phyloP scores from a whole-genome alignment of 495 filamentous ascomycete species.

The Durotheca rogersii region DNA sequence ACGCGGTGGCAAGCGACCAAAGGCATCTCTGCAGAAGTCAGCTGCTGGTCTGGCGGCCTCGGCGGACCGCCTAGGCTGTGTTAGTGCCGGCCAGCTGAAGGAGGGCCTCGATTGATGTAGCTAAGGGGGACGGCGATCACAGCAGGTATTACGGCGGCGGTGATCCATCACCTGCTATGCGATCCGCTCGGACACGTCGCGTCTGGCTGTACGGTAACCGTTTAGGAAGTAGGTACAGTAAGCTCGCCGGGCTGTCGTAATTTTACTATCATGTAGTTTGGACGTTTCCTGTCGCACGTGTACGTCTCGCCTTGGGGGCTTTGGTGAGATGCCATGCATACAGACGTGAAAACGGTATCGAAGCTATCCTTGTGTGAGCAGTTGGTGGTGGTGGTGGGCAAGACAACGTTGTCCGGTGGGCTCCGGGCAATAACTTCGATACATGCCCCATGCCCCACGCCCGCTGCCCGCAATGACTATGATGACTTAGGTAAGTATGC shows the following conservation, averaged over 20 bases:
- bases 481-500: background rate
- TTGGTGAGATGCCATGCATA: too few relatives aligned
- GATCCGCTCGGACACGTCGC: background rate
- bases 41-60: conserved; percentile 7
- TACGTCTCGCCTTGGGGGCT: too few relatives aligned
- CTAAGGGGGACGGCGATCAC: conserved; percentile 8
- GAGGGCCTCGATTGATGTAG: conserved; percentile 17
- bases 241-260: background rate
- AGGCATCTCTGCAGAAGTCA: conserved; percentile 7
- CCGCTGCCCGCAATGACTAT: too few relatives aligned
- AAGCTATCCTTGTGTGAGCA: too few relatives aligned
- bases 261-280: conserved; percentile 1
- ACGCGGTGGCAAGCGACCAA: conserved; percentile 4
- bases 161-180: conserved; percentile 1
- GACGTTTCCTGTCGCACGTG: too few relatives aligned
- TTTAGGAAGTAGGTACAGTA: conserved; percentile 1
- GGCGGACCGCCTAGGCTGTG: background rate
- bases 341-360: background rate
- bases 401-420: background rate
- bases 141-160: background rate
- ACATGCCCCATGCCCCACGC: too few relatives aligned
- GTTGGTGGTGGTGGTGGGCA: background rate
- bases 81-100: conserved; percentile 21
- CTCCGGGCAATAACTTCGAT: background rate
- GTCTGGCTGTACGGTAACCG: background rate